Evolutionary conservation across 2,329 filamentous ascomycete genomes (phyloP), one percentile per base, ranked within the genome.

Genomic region (Phialophora tarda): DNA sequence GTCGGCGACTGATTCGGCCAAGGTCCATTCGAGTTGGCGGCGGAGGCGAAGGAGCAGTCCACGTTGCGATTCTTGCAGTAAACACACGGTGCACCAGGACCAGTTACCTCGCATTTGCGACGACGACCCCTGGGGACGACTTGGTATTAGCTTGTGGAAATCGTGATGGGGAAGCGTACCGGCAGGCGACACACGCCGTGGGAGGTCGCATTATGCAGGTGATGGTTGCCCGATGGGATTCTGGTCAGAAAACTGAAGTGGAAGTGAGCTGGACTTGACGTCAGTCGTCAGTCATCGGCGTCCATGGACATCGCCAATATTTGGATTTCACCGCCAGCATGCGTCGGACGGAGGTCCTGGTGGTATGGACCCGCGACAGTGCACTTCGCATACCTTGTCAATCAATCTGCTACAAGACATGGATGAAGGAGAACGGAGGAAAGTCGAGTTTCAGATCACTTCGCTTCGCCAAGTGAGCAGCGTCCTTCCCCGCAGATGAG

Each of bases 141-240:
- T 26, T 7, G n/a, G 21, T 34, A 38, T 56, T 41, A 47, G 53
- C 21, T n/a, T 17, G 2, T 53, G n/a, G 12, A 10, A 51, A 4
- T 23, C 32, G 14, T 62, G 34, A 12, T 8, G 51, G 14, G 48
- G 5, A 38, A 12, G 59, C 60, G 11, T 64, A 68, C 68, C 68
- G 66, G 38, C 68, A 70, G 2, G 57, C 66, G n/a, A 68, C 66
- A 62, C 68, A 70, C 10, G 68, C 68, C 14, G 68, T 70, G 14
- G 68, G 57, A 63, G 68, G 68, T n/a, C 68, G 65, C 68, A 68
- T 69, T 21, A 44, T 50, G 17, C 47, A 28, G 44, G 5, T 12
- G 17, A 10, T 5, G n/a, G 48, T 12, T 44, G 21, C 17, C 28
- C 7, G 23, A 8, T 8, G 7, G 6, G 7, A 44, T 5, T 17